phyloP scores from a whole-genome alignment of 805 yeast species.

The Pichia scutulata region DNA sequence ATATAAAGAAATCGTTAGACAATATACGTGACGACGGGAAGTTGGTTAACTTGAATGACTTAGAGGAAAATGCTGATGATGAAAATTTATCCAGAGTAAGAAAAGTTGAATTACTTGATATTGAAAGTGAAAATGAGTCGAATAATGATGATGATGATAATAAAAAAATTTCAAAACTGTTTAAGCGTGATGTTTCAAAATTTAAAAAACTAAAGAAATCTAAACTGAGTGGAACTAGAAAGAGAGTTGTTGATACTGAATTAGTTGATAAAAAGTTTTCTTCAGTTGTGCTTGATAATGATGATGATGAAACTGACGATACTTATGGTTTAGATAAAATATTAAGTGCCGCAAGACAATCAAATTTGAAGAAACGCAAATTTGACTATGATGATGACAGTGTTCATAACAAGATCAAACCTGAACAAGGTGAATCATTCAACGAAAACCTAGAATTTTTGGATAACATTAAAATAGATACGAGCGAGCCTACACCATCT shows the following conservation, averaged over 20 bases:
- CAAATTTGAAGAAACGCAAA: neutral
- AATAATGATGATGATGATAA: conserved; percentile 10
- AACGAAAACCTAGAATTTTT: conserved; percentile 34
- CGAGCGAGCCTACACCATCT: conserved; percentile 15
- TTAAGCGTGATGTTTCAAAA: conserved; percentile 10
- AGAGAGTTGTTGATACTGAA: conserved; percentile 9
- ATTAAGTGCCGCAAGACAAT: conserved; percentile 25
- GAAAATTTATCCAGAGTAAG: conserved; percentile 6
- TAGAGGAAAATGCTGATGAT: conserved; percentile 15
- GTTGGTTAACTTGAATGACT: conserved; percentile 10
- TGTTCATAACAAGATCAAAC: neutral
- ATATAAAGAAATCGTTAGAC: conserved; percentile 16
- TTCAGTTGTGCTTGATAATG: conserved; percentile 22
- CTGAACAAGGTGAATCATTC: conserved; percentile 17
- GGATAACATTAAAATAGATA: conserved; percentile 17
- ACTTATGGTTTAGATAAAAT: conserved; percentile 18
- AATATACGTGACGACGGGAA: conserved; percentile 27
- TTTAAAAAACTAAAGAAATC: conserved; percentile 20
- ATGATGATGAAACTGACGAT: conserved; percentile 22
- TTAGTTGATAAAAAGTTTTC: conserved; percentile 16
- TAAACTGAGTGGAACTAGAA: conserved; percentile 10
- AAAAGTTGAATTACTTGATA: conserved; percentile 13
- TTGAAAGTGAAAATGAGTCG: conserved; percentile 4
- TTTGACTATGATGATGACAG: neutral
- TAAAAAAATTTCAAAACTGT: conserved; percentile 4